Conservation (phyloP, 164 flowering plant genomes). For the Magnolia changhungtana region DNA sequence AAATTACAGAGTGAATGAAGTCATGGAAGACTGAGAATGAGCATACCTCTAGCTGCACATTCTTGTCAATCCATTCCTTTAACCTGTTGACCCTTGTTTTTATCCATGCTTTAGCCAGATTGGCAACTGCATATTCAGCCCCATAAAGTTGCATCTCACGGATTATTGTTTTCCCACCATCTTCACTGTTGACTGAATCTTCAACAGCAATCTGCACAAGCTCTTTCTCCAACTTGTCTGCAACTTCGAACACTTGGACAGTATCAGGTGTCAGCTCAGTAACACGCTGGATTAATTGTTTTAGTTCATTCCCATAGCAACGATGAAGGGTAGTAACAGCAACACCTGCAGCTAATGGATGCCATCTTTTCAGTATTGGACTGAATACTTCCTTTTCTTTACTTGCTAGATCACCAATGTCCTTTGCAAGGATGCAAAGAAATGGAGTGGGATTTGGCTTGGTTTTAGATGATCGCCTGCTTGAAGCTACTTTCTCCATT, state of each 20-base stretch:
- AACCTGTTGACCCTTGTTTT: conserved; percentile 56
- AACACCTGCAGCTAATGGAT: conserved; percentile 83
- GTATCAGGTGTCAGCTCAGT: conserved; percentile 82
- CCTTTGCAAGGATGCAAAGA: conserved; percentile 71
- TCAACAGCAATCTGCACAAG: conserved; percentile 90
- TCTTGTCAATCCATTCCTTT: conserved; percentile 70
- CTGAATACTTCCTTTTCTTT: conserved; percentile 73
- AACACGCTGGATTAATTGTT: conserved; percentile 55
- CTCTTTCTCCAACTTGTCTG: conserved; percentile 86
- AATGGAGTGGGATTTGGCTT: conserved; percentile 46
- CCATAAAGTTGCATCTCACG: conserved; percentile 90
- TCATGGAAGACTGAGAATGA: neutral
- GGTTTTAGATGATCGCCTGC: conserved; percentile 39
- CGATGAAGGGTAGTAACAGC: conserved; percentile 90
- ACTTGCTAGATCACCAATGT: conserved; percentile 55
- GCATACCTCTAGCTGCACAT: conserved; percentile 79
- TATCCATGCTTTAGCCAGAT: conserved; percentile 72
- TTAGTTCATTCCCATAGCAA: conserved; percentile 77
- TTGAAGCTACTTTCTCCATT: conserved; percentile 53
- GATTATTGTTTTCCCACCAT: conserved; percentile 88
- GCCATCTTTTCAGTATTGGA: conserved; percentile 74
- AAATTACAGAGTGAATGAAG: neutral
- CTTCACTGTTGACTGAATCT: conserved; percentile 91
- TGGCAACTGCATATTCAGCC: conserved; percentile 59
- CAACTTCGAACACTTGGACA: conserved; percentile 66